A percentile compares a stretch with the other conserved stretches of the same genome.
Conservation (phyloP, 2,329 filamentous ascomycete genomes). For the Cladosporium austrohemisphaericum region DNA sequence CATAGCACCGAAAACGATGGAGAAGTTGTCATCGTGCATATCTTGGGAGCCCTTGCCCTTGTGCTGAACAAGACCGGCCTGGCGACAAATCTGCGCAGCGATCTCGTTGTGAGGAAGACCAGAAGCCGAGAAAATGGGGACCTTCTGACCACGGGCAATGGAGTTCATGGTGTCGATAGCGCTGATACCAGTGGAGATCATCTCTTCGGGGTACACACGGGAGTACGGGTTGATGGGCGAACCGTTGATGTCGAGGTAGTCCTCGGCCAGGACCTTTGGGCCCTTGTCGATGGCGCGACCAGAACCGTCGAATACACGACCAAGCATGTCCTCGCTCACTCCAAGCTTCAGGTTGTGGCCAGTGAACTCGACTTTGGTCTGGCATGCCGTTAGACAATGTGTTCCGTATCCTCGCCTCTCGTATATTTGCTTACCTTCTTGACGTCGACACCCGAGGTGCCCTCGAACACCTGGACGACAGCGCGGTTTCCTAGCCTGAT, state of each 20-base stretch:
- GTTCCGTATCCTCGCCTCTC: background rate
- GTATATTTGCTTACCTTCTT: constrained; percentile 64
- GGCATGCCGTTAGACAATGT: constrained; percentile 16
- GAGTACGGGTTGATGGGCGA: constrained; percentile 98
- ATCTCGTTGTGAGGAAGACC: constrained; percentile 99
- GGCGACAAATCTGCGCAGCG: constrained; percentile 96
- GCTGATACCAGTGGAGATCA: constrained; percentile 99
- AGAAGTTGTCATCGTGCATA: constrained; percentile 98
- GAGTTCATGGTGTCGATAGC: constrained; percentile 93
- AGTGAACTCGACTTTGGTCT: constrained; percentile 97
- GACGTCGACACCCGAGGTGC: constrained; percentile 94
- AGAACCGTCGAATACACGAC: constrained; percentile 97
- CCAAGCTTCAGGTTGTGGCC: constrained; percentile 97
- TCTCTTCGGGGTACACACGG: constrained; percentile 97
- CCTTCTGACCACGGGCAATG: constrained; percentile 98
- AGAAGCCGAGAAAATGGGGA: constrained; percentile 96
- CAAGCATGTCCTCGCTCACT: constrained; percentile 99
- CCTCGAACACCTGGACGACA: constrained; percentile 97
- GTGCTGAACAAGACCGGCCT: constrained; percentile 86
- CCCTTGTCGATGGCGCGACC: constrained; percentile 98
- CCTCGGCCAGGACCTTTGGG: constrained; percentile 94
- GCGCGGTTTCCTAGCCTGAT: constrained; percentile 71
- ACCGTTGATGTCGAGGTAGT: constrained; percentile 98
- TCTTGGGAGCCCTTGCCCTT: constrained; percentile 93
- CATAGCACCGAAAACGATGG: constrained; percentile 99